phyloP scores from a whole-genome alignment of 345 rosid species.

The Microthlaspi erraticum region DNA sequence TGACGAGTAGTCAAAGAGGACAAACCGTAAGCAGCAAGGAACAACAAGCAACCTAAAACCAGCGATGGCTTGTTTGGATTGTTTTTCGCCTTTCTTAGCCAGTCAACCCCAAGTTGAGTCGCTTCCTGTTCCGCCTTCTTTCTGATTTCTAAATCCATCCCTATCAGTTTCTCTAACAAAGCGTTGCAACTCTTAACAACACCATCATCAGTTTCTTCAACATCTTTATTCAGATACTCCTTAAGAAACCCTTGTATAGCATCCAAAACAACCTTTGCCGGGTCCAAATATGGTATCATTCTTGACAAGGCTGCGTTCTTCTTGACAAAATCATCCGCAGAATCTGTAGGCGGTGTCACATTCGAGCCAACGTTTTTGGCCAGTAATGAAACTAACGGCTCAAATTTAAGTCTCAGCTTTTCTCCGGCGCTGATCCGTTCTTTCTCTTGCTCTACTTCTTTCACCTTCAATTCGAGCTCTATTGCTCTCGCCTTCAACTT shows the following conservation, averaged over 20 bases:
- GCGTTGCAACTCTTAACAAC: conserved; percentile 27
- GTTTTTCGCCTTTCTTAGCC: conserved; percentile 24
- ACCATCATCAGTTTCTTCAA: conserved; percentile 15
- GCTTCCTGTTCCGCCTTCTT: conserved; percentile 27
- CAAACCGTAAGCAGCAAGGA: conserved; percentile 34
- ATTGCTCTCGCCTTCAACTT: conserved; percentile 7
- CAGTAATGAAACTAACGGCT: conserved; percentile 31
- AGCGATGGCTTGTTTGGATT: not conserved
- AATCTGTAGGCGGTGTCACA: not conserved
- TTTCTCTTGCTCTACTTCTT: conserved; percentile 22
- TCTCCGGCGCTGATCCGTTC: conserved; percentile 24
- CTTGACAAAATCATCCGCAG: conserved; percentile 22
- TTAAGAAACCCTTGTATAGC: conserved; percentile 20
- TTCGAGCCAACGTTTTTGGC: conserved; percentile 22
- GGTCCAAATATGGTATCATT: conserved; percentile 24
- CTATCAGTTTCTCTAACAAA: conserved; percentile 26
- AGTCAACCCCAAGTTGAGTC: conserved; percentile 27
- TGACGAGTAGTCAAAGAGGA: conserved; percentile 15
- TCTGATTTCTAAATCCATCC: not conserved
- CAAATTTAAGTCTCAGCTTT: conserved; percentile 22
- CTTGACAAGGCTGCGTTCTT: conserved; percentile 27
- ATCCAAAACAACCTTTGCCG: conserved; percentile 33
- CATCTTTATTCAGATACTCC: conserved; percentile 3
- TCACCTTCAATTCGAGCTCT: conserved; percentile 34
- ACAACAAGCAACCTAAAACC: conserved; percentile 35